A percentile compares a stretch with the other conserved stretches of the same genome.
Conservation (phyloP, 2,329 filamentous ascomycete genomes). For the Zasmidium cellare region DNA sequence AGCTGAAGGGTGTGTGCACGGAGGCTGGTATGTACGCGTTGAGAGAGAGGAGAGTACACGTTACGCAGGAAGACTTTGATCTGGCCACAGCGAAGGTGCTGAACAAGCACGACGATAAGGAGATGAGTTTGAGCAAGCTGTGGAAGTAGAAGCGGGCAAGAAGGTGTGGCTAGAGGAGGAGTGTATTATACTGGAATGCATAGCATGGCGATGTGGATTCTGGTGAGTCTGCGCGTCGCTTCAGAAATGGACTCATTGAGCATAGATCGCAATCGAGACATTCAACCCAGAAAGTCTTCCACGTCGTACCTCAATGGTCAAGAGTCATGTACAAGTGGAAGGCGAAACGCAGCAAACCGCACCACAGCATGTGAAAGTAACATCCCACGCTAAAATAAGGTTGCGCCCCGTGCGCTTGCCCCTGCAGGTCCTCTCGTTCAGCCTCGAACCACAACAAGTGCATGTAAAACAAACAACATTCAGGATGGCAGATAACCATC, state of each 20-base stretch:
- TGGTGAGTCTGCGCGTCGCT: conserved; percentile 11
- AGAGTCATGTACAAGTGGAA: too few relatives aligned
- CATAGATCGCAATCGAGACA: neutral
- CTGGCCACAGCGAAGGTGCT: conserved; percentile 97
- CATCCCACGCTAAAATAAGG: too few relatives aligned
- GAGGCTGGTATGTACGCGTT: conserved; percentile 98
- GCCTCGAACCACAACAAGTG: neutral
- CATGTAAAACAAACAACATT: neutral
- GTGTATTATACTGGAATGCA: conserved; percentile 25
- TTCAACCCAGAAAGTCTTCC: neutral
- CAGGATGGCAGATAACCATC: neutral
- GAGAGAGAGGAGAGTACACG: conserved; percentile 91
- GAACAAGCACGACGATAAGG: conserved; percentile 99
- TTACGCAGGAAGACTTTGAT: conserved; percentile 99
- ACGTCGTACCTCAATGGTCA: too few relatives aligned
- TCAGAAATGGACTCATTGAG: conserved; percentile 14
- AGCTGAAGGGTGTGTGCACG: conserved; percentile 97
- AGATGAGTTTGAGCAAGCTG: conserved; percentile 83
- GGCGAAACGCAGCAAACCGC: too few relatives aligned
- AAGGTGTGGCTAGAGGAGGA: neutral
- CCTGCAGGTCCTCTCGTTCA: too few relatives aligned
- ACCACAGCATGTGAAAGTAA: too few relatives aligned
- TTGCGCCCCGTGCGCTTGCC: too few relatives aligned
- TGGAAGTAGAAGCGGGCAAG: conserved; percentile 61
- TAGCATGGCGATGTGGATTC: conserved; percentile 7